Conservation (phyloP, 2,329 filamentous ascomycete genomes). For the Nemania sp. region DNA sequence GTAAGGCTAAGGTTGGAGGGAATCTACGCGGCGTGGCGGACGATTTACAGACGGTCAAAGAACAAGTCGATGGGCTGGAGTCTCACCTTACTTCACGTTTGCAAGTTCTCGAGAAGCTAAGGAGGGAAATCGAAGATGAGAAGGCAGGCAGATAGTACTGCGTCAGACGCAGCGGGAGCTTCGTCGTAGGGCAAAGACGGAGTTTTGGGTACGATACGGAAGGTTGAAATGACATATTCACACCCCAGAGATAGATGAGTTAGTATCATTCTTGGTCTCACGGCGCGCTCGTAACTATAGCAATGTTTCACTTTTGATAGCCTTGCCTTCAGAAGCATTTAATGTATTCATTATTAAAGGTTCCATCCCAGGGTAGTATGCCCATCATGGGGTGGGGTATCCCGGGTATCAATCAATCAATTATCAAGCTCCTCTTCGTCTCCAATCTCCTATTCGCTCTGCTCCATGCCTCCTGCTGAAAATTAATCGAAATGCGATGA, state of each 20-base stretch:
- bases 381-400: conserved; percentile 29
- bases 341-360: conserved; percentile 30
- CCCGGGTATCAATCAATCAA: conserved; percentile 33
- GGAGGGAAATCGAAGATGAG: conserved; percentile 87
- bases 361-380: conserved; percentile 15
- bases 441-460: neutral
- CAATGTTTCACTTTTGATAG: neutral
- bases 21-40: conserved; percentile 82
- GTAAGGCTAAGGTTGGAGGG: conserved; percentile 75
- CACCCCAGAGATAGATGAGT: conserved; percentile 2
- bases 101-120: conserved; percentile 79
- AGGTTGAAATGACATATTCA: conserved; percentile 24
- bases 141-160: conserved; percentile 66
- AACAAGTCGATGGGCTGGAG: conserved; percentile 93
- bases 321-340: conserved; percentile 2
- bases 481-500: neutral
- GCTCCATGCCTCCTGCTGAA: neutral
- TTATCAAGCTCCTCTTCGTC: conserved; percentile 20
- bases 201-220: conserved; percentile 33
- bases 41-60: conserved; percentile 89
- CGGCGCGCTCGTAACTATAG: neutral
- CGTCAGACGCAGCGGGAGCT: conserved; percentile 2
- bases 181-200: conserved; percentile 18
- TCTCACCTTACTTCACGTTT: conserved; percentile 82
- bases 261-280: neutral